phyloP scores from a whole-genome alignment of 1,139 yeast species.

The Casaregolazyma lundiana region DNA sequence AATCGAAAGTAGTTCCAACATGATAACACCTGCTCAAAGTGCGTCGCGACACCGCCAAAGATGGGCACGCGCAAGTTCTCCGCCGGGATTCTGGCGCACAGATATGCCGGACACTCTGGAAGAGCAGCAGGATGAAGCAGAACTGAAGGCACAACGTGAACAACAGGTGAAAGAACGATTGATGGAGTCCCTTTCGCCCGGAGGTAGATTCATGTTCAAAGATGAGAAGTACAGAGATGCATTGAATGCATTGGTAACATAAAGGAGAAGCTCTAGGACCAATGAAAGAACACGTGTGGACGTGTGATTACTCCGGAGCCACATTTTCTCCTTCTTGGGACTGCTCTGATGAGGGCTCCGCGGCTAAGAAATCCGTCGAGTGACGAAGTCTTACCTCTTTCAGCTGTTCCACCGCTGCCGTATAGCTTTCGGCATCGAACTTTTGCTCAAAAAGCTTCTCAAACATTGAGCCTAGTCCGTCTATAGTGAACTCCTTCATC shows the following conservation, averaged over 20 bases:
- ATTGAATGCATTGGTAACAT: not conserved
- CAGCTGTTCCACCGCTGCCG: not conserved
- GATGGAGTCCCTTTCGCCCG: constrained; percentile 19
- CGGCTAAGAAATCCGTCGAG: not conserved
- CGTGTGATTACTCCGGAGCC: too few relatives aligned
- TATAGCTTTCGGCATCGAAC: constrained; percentile 3
- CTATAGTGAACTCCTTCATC: constrained; percentile 6
- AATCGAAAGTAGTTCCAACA: constrained; percentile 10
- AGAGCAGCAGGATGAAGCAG: constrained; percentile 20
- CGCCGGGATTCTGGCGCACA: constrained; percentile 34
- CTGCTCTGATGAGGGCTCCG: not conserved
- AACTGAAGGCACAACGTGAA: constrained; percentile 17
- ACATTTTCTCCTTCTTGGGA: too few relatives aligned
- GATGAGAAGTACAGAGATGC: constrained; percentile 17
- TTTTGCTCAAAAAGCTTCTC: constrained; percentile 3
- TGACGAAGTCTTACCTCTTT: not conserved
- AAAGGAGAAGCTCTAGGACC: too few relatives aligned
- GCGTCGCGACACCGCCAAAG: constrained; percentile 26
- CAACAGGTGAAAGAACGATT: constrained; percentile 19
- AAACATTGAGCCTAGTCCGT: constrained; percentile 5
- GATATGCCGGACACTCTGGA: constrained; percentile 32
- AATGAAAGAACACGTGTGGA: too few relatives aligned
- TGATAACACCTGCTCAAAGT: constrained; percentile 10
- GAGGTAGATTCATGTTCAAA: constrained; percentile 24
- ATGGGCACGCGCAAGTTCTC: constrained; percentile 27